Evolutionary conservation across 176 grass and related monocot genomes (phyloP), one percentile per base, ranked within the genome.

Genomic region (Themeda triandra): DNA sequence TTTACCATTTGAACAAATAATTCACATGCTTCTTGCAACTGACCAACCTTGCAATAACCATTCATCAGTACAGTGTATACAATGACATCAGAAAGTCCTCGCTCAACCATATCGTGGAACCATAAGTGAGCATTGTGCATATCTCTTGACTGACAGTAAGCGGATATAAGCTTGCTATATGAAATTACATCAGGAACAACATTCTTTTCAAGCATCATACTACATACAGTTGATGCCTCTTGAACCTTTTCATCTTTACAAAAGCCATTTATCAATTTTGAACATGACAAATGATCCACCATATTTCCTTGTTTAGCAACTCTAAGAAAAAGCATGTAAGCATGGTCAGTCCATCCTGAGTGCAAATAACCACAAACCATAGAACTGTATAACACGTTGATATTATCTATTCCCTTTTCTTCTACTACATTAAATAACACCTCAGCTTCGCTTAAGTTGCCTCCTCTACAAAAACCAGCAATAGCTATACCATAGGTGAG

Each of bases 341-440:
- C 92, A 88, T 91, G 65, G 65, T 80, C 79, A 18, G 79, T 91
- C 79, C 80, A 91, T n/a, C 84, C 86, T 48, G 69, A 91, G 75
- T 83, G 72, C 77, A 98, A 85, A 88, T 95, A 98, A 32, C 95
- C 95, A 82, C 79, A 93, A 65, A 98, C 88, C 92, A 98, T 98
- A 29, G 92, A 76, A 88, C 95, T 93, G 53, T 87, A 92, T 78
- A 93, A 8, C 32, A 85, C 64, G 60, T 79, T 68, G 74, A 85
- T 88, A 72, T 44, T 41, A 33, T 82, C 82, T 64, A 85, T 77
- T 13, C 72, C 78, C 39, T 66, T 91, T 69, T 95, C 71, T 87
- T 82, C 67, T 56, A 79, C 81, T 62, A 84, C 56, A 44, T 85
- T 80, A 86, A 94, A 98, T 75, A 92, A 63, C 63, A 93, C 78